Base-by-base conservation (phyloP, 257 asterid species). In the Paulownia fortunei region DNA sequence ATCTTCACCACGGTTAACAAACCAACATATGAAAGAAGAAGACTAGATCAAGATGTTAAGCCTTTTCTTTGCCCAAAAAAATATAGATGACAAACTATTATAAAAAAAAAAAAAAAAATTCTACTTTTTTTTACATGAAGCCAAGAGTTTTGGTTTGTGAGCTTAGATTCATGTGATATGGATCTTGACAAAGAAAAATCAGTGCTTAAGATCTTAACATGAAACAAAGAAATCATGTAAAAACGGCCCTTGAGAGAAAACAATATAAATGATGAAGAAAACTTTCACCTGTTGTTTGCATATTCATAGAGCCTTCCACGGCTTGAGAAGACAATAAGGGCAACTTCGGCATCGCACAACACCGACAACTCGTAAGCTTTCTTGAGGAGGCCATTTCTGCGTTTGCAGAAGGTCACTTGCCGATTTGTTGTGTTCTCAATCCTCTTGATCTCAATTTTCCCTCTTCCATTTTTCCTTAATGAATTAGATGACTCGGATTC, bases 361-460 rank as follows among this genome's bases (percentile, higher is more conserved):
- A 91, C 94, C 12, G 97, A 91, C 42, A 91, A 82, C 78, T 91
- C 97, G 67, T 91, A 91, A n/a, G 97, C 97, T 79, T 91, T 91
- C 87, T 91, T 91, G 36, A 91, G 88, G 6, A 91, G 59, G 0
- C 97, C 97, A 69, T 91, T 91, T 21, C 94, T 82, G 27, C 97
- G 92, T 62, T 91, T 91, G 82, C 97, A 91, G 76, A 91, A 91
- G 58, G 94, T 91, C 64, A 91, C 97, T 77, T 91, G 97, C 37
- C 97, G 87, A 82, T 89, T 91, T 0, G 97, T 89, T 0, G 93
- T 91, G 88, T 91, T 89, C 54, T 91, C 94, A 0, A 91, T 91
- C 89, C 93, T 85, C 84, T 91, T 91, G 86, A 91, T 91, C 76
- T 89, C 90, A 73, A 89, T 91, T 73, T 91, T 91, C 16, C 94